Evolutionary conservation across 1,284 basidiomycete species (phyloP).

Genomic region (Coniferiporia weirii): DNA sequence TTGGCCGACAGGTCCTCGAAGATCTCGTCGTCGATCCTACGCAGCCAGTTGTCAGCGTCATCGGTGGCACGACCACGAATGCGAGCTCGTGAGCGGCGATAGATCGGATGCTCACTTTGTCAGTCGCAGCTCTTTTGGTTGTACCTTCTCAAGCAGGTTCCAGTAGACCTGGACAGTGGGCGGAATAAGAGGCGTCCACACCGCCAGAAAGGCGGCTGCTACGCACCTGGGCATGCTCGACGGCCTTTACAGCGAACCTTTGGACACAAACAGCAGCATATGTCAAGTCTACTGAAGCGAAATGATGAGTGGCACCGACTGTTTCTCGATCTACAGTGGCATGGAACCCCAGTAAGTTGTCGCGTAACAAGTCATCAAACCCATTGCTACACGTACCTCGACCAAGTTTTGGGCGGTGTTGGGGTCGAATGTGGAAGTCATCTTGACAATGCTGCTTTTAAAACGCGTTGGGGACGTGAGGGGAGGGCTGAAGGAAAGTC

Average conservation of each 20-base stretch:
- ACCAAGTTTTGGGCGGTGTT: slow-evolving; percentile 83
- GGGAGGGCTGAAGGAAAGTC: not conserved
- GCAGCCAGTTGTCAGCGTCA: not conserved
- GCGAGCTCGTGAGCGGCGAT: too few relatives aligned
- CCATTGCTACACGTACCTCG: slow-evolving; percentile 50
- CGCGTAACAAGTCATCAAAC: not conserved
- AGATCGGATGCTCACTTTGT: slow-evolving; percentile 57
- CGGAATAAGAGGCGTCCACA: not conserved
- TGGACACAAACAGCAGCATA: not conserved
- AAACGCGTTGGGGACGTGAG: not conserved
- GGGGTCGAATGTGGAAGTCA: slow-evolving; percentile 70
- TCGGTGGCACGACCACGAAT: not conserved
- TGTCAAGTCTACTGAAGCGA: not conserved
- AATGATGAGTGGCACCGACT: slow-evolving; percentile 47
- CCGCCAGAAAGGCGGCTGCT: not conserved
- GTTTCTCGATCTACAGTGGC: slow-evolving; percentile 82
- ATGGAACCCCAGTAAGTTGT: slow-evolving; percentile 13
- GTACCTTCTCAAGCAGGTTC: slow-evolving; percentile 85
- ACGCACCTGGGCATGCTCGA: slow-evolving; percentile 88
- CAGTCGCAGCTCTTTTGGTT: slow-evolving; percentile 71
- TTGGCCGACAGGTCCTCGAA: slow-evolving; percentile 68
- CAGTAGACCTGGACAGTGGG: slow-evolving; percentile 77
- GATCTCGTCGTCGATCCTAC: slow-evolving; percentile 89
- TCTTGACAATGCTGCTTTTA: slow-evolving; percentile 26
- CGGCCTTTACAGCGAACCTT: slow-evolving; percentile 93